Percentiles rank a stretch among this genome's conserved stretches.
These are phyloP conservation scores for Dillenia suffruticosa DNA, from an alignment of 164 flowering plant genomes.

Conservation along the genomic window DNA sequence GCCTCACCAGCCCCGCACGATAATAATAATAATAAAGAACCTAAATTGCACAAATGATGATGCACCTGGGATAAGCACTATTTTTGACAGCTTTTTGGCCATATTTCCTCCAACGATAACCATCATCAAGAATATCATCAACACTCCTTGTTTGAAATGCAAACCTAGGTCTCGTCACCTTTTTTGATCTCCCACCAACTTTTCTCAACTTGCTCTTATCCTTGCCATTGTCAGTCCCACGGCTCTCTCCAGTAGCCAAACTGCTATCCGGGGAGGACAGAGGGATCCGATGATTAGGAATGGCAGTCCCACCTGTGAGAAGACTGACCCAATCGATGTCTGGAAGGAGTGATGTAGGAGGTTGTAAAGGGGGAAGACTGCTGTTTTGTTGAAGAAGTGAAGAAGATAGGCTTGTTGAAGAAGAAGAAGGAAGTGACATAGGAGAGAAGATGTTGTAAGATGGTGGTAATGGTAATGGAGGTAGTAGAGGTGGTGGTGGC, in stretches of 20 bases:
- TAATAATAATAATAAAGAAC: not conserved
- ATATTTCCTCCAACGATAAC: constrained; percentile 75
- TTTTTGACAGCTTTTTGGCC: constrained; percentile 82
- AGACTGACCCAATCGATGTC: constrained; percentile 41
- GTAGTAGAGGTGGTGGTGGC: constrained; percentile 4
- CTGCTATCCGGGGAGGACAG: not conserved
- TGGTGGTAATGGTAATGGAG: constrained; percentile 5
- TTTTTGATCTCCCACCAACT: constrained; percentile 18
- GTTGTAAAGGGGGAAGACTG: not conserved
- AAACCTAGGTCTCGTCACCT: constrained; percentile 48
- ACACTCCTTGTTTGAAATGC: constrained; percentile 63
- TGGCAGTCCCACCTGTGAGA: constrained; percentile 15
- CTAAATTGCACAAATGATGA: not conserved
- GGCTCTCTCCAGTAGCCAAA: constrained; percentile 3
- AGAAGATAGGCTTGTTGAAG: constrained; percentile 14
- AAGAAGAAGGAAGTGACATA: constrained; percentile 14
- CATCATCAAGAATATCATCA: constrained; percentile 73
- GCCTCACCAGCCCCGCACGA: too few relatives aligned
- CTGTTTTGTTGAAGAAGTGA: constrained; percentile 7
- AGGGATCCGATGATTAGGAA: constrained; percentile 15
- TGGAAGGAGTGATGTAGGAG: constrained; percentile 10
- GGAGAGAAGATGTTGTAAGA: constrained; percentile 13
- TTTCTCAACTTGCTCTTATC: constrained; percentile 13
- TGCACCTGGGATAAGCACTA: constrained; percentile 61
- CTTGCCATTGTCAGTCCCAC: constrained; percentile 5